Evolutionary conservation across 257 asterid species (phyloP).

Genomic region (Ocimum tenuiflorum): DNA sequence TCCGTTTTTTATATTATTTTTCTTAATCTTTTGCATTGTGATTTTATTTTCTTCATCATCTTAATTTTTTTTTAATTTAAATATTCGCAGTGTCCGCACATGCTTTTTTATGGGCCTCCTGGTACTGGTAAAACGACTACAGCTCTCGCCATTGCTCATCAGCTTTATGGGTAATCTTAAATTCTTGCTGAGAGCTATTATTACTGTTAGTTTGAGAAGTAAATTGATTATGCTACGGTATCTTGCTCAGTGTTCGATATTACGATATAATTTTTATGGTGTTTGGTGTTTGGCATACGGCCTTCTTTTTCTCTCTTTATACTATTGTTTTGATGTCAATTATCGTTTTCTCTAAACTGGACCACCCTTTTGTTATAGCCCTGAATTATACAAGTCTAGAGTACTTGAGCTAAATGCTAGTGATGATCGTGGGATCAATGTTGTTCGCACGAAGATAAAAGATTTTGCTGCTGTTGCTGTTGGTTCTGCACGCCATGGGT

Average conservation of each 20-base stretch:
- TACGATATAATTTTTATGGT: neutral
- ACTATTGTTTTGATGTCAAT: too few relatives aligned
- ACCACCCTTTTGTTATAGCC: slow-evolving; percentile 34
- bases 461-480: slow-evolving; percentile 95
- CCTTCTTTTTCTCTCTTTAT: too few relatives aligned
- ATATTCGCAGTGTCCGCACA: slow-evolving; percentile 68
- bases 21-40: neutral
- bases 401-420: slow-evolving; percentile 98
- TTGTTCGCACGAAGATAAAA: slow-evolving; percentile 93
- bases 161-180: slow-evolving; percentile 67
- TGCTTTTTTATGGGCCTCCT: slow-evolving; percentile 97
- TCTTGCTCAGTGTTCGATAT: neutral
- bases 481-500: slow-evolving; percentile 71
- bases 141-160: slow-evolving; percentile 92
- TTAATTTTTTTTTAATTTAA: neutral
- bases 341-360: neutral
- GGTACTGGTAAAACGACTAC: slow-evolving; percentile 97
- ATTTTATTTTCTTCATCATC: neutral
- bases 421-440: slow-evolving; percentile 97
- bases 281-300: neutral
- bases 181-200: neutral
- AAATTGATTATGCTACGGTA: neutral
- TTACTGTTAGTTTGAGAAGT: neutral
- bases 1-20: neutral
- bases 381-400: slow-evolving; percentile 83